Conservation (phyloP, 352 stramenopile species). For the Phytophthora capsici region DNA sequence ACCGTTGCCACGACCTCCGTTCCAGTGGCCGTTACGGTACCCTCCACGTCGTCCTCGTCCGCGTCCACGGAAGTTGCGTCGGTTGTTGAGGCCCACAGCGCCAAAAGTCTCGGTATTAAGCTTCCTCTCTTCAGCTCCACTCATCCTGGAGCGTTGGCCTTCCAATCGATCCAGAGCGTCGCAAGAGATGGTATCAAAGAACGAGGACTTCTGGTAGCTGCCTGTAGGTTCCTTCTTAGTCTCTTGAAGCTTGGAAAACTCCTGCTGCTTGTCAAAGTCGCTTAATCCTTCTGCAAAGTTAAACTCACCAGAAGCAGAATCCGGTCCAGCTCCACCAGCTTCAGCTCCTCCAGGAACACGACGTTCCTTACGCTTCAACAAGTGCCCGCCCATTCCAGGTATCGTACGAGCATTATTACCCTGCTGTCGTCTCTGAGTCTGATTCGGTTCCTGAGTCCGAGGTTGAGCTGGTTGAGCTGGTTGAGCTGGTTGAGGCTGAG, state of each 20-base stretch:
- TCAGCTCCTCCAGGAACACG: constrained; percentile 49
- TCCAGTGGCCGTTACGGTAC: constrained; percentile 43
- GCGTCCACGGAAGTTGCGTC: constrained; percentile 76
- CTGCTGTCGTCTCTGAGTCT: constrained; percentile 25
- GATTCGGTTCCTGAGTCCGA: constrained; percentile 23
- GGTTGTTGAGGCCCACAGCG: constrained; percentile 85
- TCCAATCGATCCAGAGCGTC: constrained; percentile 86
- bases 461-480: constrained; percentile 3
- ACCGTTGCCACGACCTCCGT: constrained; percentile 36
- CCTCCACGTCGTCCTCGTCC: constrained; percentile 54
- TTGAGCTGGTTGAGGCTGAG: constrained; percentile 11
- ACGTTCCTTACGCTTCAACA: constrained; percentile 83
- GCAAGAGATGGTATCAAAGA: constrained; percentile 92
- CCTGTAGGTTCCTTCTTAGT: constrained; percentile 49
- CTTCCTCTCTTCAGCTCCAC: constrained; percentile 78
- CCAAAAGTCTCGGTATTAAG: constrained; percentile 92
- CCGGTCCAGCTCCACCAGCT: constrained; percentile 9
- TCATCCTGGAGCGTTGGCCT: constrained; percentile 72
- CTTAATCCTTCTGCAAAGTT: constrained; percentile 72
- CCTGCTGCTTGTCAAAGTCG: constrained; percentile 82
- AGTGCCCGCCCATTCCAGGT: constrained; percentile 81
- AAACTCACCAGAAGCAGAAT: constrained; percentile 60
- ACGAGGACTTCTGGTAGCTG: constrained; percentile 89
- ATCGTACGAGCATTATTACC: constrained; percentile 56
- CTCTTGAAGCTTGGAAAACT: constrained; percentile 75